Base-by-base conservation (phyloP, 495 filamentous ascomycete species). In the Penicillium parvum region DNA sequence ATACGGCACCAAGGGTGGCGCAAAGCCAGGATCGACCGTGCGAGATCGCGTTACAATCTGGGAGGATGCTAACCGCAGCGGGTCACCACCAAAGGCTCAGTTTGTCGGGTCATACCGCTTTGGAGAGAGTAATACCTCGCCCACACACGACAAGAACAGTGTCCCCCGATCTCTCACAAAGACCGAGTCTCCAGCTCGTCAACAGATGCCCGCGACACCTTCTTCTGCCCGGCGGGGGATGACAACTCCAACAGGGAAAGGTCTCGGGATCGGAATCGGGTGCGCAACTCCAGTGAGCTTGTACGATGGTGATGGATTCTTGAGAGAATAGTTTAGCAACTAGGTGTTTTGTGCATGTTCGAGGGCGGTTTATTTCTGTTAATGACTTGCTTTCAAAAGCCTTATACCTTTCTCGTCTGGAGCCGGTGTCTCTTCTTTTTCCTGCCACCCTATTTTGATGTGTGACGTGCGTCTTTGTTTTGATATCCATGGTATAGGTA, bases 231-330 rank as follows among this genome's bases (percentile, higher is more conserved):
- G 48, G 7, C 54, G 55, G 2, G 60, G 51, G 2, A 45, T 61
- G 32, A 56, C 45, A 16, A 71, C 68, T 0, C 68, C 67, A 1
- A 53, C 36, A n/a, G 49, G 53, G 17, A 64, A 65, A 37, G 37
- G 49, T 1, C 45, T 66, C n/a, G 67, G 68, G 2, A 49, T 68
- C 14, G 64, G 64, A 1, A 51, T 68, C 43, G 58, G 60, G 11
- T 49, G 53, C 27, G 49, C 57, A 9, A 73, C 69, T 2, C 69
- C 71, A 18, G 69, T 51, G 11, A 74, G 73, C 49, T 39, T 74
- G 37, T 76, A 76, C 44, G 73, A 76, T 47, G 60, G 64, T 8
- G 66, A 73, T 37, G 73, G 73, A 7, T 75, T 76, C 45, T 40
- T 75, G 37, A 66, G 61, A 37, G 73, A 74, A 48, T 69, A 52